Evolutionary conservation across 768 basidiomycete species (phyloP), one percentile per base, ranked within the genome.

Genomic region (Tephrocybe rancida): DNA sequence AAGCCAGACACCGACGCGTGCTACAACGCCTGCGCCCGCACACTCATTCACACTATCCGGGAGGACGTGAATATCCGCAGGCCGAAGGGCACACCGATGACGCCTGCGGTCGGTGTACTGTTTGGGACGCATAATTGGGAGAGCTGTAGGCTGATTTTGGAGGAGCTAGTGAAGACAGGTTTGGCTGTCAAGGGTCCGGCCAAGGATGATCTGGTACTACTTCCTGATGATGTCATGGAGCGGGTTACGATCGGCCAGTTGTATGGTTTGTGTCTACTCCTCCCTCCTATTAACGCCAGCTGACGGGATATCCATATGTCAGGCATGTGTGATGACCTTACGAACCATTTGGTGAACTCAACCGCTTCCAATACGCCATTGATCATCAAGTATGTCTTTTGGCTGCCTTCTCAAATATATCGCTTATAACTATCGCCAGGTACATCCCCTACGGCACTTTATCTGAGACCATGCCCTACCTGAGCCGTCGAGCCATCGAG

Each of bases 321-420:
- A 93, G 92, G 93, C 4, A 95, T 97, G 92, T 83, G 84, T 37
- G 92, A 95, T 61, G 83, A 85, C 39, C 71, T 97, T 47, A 90
- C 90, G 2, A 78, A 91, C 55, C 78, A 83, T 59, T 72, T 95
- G 18, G 86, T 85, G 2, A 68, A 71, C 1, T 78, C 75, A 29
- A 85, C 84, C 19, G 72, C 66, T 47, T 76, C 76, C 0, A 60
- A 54, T 16, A 72, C 76, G n/a, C 92, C 94, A 0, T 81, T 91
- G 50, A 84, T 91, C 0, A 78, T 93, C 70, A 96, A 96, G 81
- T 87, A 59, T 35, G 75, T 70, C 10, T 26, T 30, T 29, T 7
- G 50, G 48, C 21, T 32, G 22, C 60, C 48, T 27, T 48, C 5
- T 19, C 18, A 35, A n/a, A n/a, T 26, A 24, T 45, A 32, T 26